Conservation (phyloP, 495 filamentous ascomycete genomes). For the Trichoderma reesei region DNA sequence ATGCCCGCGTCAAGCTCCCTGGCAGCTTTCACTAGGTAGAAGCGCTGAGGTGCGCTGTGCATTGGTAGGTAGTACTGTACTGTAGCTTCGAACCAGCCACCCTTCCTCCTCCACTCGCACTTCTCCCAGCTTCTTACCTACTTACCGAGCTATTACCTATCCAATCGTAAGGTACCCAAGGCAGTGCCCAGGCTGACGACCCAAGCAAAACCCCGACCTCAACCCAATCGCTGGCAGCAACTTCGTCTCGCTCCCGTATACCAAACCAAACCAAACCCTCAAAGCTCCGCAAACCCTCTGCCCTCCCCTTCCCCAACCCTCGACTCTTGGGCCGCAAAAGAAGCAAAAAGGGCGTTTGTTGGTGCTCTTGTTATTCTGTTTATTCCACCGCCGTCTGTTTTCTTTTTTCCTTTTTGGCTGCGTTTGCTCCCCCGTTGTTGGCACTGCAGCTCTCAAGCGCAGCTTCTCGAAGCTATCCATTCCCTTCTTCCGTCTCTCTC, state of each 20-base stretch:
- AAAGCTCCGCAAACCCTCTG: not conserved
- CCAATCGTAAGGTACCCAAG: too few species aligned
- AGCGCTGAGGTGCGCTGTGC: not conserved
- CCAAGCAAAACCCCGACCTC: not conserved
- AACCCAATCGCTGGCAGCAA: not conserved
- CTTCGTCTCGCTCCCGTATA: too few species aligned
- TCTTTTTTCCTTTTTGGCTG: not conserved
- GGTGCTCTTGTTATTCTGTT: not conserved
- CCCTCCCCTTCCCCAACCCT: not conserved
- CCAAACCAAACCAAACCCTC: not conserved
- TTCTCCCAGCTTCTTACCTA: too few species aligned
- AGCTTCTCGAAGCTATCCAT: not conserved
- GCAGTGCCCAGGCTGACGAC: not conserved
- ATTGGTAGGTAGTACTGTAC: too few species aligned
- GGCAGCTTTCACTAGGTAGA: conserved; percentile 3
- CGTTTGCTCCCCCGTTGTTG: not conserved
- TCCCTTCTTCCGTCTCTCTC: not conserved
- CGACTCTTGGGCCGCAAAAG: conserved; percentile 4
- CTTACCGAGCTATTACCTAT: too few species aligned
- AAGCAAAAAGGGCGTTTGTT: too few species aligned
- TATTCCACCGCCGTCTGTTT: not conserved
- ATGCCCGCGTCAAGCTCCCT: not conserved
- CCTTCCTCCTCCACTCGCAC: not conserved
- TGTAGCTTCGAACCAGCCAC: not conserved
- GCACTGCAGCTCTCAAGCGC: not conserved